phyloP scores from a whole-genome alignment of 148 eudicot genomes.

The Diospyros kaki region DNA sequence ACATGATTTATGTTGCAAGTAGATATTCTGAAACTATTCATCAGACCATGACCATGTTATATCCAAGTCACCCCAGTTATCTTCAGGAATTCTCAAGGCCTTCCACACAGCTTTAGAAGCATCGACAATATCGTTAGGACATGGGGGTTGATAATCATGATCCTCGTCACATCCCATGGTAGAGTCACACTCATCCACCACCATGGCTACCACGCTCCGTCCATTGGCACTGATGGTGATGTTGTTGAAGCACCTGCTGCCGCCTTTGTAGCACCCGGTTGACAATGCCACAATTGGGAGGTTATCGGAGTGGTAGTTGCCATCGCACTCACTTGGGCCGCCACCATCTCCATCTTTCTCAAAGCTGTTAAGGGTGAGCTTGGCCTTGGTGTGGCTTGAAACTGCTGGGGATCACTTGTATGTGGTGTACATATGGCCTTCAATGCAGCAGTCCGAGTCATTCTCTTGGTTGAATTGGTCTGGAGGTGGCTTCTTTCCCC shows the following conservation, averaged over 20 bases:
- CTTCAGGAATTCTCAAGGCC: constrained; percentile 23
- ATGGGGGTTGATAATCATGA: constrained; percentile 36
- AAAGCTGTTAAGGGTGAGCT: constrained; percentile 4
- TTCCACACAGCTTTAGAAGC: constrained; percentile 36
- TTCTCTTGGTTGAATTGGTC: background rate
- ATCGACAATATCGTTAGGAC: constrained; percentile 27
- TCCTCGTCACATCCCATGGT: constrained; percentile 29
- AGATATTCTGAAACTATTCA: background rate
- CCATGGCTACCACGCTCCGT: background rate
- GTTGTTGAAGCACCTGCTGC: constrained; percentile 2
- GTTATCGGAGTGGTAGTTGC: background rate
- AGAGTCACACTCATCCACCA: constrained; percentile 14
- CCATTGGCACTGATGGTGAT: background rate
- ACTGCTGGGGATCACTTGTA: background rate
- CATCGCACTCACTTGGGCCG: background rate
- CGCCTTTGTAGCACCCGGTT: background rate
- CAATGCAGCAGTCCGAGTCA: background rate
- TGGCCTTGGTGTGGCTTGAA: background rate
- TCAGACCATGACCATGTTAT: constrained; percentile 32
- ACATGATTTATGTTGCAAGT: too few species aligned
- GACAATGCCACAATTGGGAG: background rate
- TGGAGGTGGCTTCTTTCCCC: background rate
- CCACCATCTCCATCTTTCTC: constrained; percentile 5
- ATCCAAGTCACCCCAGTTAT: constrained; percentile 16
- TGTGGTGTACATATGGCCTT: background rate